These are phyloP conservation scores for Elsinoe perseae DNA, from an alignment of 2,329 filamentous ascomycete species.

Conservation along the genomic window DNA sequence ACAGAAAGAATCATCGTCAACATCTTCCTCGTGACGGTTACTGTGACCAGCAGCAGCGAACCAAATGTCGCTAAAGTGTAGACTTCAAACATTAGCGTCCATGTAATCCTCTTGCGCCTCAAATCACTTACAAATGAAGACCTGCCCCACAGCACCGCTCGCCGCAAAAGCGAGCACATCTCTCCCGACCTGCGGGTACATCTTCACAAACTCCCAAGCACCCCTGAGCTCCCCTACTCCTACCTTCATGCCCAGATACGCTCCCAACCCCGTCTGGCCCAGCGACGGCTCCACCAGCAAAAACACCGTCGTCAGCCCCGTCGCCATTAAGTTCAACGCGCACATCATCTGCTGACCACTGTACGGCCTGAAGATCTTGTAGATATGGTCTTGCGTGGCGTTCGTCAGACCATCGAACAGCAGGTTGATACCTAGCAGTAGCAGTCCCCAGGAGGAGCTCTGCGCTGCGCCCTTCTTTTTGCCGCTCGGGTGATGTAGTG, in stretches of 20 bases:
- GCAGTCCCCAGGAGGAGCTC: constrained; percentile 68
- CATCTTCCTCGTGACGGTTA: constrained; percentile 98
- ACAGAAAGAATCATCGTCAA: constrained; percentile 97
- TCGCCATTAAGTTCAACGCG: constrained; percentile 85
- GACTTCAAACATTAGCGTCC: constrained; percentile 36
- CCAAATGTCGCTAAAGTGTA: constrained; percentile 91
- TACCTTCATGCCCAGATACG: constrained; percentile 35
- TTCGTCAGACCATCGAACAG: constrained; percentile 95
- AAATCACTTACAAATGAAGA: constrained; percentile 66
- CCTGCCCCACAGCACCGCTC: constrained; percentile 86
- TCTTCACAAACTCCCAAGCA: constrained; percentile 72
- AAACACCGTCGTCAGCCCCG: constrained; percentile 66
- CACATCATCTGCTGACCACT: constrained; percentile 99
- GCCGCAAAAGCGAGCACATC: constrained; percentile 85
- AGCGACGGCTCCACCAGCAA: constrained; percentile 72
- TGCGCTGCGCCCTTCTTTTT: constrained; percentile 39
- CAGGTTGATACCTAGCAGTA: constrained; percentile 79
- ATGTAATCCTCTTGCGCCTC: background rate
- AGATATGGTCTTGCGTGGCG: constrained; percentile 93
- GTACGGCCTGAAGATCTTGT: constrained; percentile 66
- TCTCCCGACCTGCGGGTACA: constrained; percentile 73
- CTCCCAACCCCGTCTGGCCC: constrained; percentile 48
- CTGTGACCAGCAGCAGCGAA: constrained; percentile 83
- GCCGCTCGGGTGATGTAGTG: constrained; percentile 64
- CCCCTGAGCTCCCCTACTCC: constrained; percentile 59